Evolutionary conservation across 208 protist genomes (phyloP), one percentile per base, ranked within the genome.

Genomic region (Wallacemonas sp.): DNA sequence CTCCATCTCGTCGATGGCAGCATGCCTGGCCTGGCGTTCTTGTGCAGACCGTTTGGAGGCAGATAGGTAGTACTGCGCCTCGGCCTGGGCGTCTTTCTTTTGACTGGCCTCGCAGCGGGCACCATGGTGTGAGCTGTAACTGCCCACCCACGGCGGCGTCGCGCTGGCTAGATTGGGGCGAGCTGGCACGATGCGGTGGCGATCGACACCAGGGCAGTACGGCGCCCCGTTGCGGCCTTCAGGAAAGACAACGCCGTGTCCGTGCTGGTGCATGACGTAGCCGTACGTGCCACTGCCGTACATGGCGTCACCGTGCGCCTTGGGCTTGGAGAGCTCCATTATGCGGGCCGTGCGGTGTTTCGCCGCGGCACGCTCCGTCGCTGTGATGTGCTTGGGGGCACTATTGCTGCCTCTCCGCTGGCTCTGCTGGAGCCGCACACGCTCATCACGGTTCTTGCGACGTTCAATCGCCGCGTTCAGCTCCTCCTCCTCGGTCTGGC

Each of bases 181-280:
- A 17, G 33, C 39, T 6, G 88, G 88, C n/a, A 95, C 79, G 31
- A 89, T 70, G 47, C 89, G 89, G 61, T 95, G 77, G 33, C 89
- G 89, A 66, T 95, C 89, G n/a, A 92, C 75, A 24, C 89, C 85
- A 1, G 89, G 81, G 15, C 41, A 78, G 75, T 95, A 95, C 14
- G 58, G 33, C 3, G 66, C 72, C 19, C 72, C 76, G 61, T 72
- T 78, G 54, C 88, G 80, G 6, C 88, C 85, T 33, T 46, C 24
- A 15, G 75, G 88, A 51, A 79, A 79, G 44, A 68, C 58, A 21
- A 79, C 76, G n/a, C 14, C 46, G 41, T 68, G 58, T 5, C 70
- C 36, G 30, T 62, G 62, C 31, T 80, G 80, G 41, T 88, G 76
- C 68, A 90, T 77, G 51, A 70, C 68, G 27, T 75, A 56, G 67